phyloP scores from a whole-genome alignment of 495 filamentous ascomycete species.

The Astrothelium subdiscretum region DNA sequence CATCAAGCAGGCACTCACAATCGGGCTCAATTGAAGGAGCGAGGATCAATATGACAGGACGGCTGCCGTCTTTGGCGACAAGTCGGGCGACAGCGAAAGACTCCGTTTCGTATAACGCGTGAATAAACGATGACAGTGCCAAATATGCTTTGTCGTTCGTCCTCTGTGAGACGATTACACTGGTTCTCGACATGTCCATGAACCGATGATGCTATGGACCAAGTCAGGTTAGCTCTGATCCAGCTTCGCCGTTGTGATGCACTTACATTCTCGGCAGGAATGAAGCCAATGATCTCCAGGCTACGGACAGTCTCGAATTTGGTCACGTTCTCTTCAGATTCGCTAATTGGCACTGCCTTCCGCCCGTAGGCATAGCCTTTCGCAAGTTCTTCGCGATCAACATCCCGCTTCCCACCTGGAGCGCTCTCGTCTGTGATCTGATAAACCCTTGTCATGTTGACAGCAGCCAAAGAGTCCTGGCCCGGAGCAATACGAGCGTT shows the following conservation, averaged over 20 bases:
- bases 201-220: conserved; percentile 63
- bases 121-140: conserved; percentile 80
- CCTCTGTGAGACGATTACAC: conserved; percentile 60
- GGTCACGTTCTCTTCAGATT: conserved; percentile 70
- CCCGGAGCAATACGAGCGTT: conserved; percentile 34
- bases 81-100: conserved; percentile 80
- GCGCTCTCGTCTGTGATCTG: conserved; percentile 61
- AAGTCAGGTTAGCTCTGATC: neutral
- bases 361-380: conserved; percentile 92
- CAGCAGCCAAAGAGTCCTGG: conserved; percentile 43
- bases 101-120: conserved; percentile 74
- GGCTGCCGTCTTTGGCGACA: conserved; percentile 66
- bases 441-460: conserved; percentile 66
- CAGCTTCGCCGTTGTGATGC: neutral
- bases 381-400: conserved; percentile 71
- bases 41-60: conserved; percentile 68
- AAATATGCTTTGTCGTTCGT: conserved; percentile 64
- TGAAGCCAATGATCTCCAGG: conserved; percentile 78
- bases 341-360: conserved; percentile 78
- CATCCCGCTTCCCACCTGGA: conserved; percentile 71
- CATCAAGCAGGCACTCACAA: conserved; percentile 80
- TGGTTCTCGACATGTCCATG: conserved; percentile 67
- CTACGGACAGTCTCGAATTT: conserved; percentile 63
- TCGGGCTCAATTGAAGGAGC: conserved; percentile 70
- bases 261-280: conserved; percentile 58